phyloP scores from a whole-genome alignment of 495 filamentous ascomycete species.

The Chlorociboria aeruginascens region DNA sequence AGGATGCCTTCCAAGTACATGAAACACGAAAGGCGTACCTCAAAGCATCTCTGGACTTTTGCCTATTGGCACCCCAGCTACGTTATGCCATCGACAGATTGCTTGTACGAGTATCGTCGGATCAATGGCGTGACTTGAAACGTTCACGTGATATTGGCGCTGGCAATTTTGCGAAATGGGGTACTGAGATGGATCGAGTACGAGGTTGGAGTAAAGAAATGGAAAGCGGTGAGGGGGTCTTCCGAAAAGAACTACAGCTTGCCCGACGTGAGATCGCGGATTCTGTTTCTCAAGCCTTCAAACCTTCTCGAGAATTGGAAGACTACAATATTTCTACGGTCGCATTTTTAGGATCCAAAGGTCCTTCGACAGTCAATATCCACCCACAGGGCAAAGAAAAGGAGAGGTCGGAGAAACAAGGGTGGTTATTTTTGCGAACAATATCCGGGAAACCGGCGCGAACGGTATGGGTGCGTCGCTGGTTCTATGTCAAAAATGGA shows the following conservation, averaged over 20 bases:
- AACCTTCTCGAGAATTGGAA: conserved; percentile 83
- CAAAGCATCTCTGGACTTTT: conserved; percentile 87
- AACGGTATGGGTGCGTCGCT: conserved; percentile 76
- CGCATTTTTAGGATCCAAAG: conserved; percentile 65
- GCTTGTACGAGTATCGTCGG: conserved; percentile 70
- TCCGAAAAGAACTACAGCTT: conserved; percentile 63
- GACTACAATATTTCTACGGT: conserved; percentile 84
- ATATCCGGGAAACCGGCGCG: conserved; percentile 78
- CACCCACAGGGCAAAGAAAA: conserved; percentile 20
- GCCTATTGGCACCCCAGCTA: conserved; percentile 71
- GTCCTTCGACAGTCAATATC: conserved; percentile 43
- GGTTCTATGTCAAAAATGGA: conserved; percentile 91
- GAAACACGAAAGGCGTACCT: conserved; percentile 87
- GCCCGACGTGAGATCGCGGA: conserved; percentile 81
- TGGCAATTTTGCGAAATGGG: conserved; percentile 46
- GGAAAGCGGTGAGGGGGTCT: conserved; percentile 68
- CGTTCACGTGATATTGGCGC: conserved; percentile 46
- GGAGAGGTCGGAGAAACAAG: conserved; percentile 63
- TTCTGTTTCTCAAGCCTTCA: conserved; percentile 49
- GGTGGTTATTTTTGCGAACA: conserved; percentile 80
- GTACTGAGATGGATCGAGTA: conserved; percentile 76
- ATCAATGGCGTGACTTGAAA: conserved; percentile 78
- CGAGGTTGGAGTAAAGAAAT: conserved; percentile 87
- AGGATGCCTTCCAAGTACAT: conserved; percentile 93
- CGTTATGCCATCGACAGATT: conserved; percentile 70